These are phyloP conservation scores for Didymosphaeria variabile DNA, from an alignment of 2,329 filamentous ascomycete species.

Conservation along the genomic window DNA sequence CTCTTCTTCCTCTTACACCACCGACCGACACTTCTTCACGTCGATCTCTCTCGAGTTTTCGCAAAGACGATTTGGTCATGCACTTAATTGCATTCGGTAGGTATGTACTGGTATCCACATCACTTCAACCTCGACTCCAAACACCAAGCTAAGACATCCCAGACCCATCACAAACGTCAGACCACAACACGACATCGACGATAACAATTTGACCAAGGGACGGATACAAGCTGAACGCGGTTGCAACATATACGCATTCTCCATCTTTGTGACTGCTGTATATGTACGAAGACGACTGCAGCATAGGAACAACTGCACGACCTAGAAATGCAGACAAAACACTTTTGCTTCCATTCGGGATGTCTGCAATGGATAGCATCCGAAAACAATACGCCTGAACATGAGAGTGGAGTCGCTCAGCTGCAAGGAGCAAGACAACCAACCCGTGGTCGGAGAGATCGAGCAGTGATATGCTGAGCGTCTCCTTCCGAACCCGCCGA, in stretches of 20 bases:
- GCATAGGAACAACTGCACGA: constrained; percentile 36
- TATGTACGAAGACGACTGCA: constrained; percentile 37
- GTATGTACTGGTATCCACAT: constrained; percentile 12
- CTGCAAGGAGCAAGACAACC: constrained; percentile 42
- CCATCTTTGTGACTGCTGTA: constrained; percentile 24
- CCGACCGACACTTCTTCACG: neutral
- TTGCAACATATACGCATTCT: constrained; percentile 30
- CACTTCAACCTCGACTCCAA: constrained; percentile 7
- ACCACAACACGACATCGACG: neutral
- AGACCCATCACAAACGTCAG: constrained; percentile 3
- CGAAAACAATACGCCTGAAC: constrained; percentile 34
- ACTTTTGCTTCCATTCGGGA: constrained; percentile 41
- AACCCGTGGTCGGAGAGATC: constrained; percentile 39
- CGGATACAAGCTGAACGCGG: constrained; percentile 15
- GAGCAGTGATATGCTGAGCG: constrained; percentile 24
- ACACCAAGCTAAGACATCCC: constrained; percentile 1
- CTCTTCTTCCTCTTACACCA: constrained; percentile 1
- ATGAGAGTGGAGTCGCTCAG: constrained; percentile 40
- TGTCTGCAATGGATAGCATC: constrained; percentile 26
- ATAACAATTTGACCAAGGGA: constrained; percentile 20
- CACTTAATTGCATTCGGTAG: constrained; percentile 30
- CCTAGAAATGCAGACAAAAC: constrained; percentile 43
- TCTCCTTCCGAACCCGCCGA: constrained; percentile 29
- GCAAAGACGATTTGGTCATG: constrained; percentile 24
- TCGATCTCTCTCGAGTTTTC: neutral